Evolutionary conservation across 1,139 yeast genomes (phyloP).

Genomic region (Yamadazyma pseudoaaseri): DNA sequence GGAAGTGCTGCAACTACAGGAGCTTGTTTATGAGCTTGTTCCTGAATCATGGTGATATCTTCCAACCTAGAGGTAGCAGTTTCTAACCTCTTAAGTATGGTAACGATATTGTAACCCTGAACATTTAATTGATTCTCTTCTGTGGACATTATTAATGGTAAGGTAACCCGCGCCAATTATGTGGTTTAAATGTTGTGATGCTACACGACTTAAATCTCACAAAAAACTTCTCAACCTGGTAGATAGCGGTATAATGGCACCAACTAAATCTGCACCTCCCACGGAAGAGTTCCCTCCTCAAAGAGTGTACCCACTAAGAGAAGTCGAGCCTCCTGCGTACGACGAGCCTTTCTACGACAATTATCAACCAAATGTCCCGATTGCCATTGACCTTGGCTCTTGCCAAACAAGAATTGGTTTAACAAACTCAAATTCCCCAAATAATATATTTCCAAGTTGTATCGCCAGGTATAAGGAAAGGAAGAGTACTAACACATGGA

Average conservation of each 20-base stretch:
- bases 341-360: conserved; percentile 53
- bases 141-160: conserved; percentile 32
- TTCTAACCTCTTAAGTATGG: conserved; percentile 80
- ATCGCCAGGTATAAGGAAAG: conserved; percentile 80
- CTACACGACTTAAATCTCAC: too few relatives aligned
- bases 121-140: conserved; percentile 60
- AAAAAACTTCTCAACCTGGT: too few relatives aligned
- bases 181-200: conserved; percentile 1
- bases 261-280: conserved; percentile 1
- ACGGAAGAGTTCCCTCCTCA: conserved; percentile 45
- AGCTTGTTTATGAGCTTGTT: conserved; percentile 33
- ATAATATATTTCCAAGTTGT: conserved; percentile 65
- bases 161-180: too few relatives aligned
- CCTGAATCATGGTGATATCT: conserved; percentile 81
- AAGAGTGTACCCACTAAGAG: conserved; percentile 49
- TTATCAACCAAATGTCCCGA: conserved; percentile 62
- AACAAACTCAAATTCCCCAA: conserved; percentile 52
- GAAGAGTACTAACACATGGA: conserved; percentile 58
- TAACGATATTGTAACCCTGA: conserved; percentile 80
- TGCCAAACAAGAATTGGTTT: conserved; percentile 71
- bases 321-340: conserved; percentile 32
- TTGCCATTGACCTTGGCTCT: conserved; percentile 82
- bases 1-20: background rate
- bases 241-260: too few relatives aligned
- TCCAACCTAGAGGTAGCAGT: conserved; percentile 93